Evolutionary conservation across 352 stramenopile genomes (phyloP).

Genomic region (Aphanomyces invadans): DNA sequence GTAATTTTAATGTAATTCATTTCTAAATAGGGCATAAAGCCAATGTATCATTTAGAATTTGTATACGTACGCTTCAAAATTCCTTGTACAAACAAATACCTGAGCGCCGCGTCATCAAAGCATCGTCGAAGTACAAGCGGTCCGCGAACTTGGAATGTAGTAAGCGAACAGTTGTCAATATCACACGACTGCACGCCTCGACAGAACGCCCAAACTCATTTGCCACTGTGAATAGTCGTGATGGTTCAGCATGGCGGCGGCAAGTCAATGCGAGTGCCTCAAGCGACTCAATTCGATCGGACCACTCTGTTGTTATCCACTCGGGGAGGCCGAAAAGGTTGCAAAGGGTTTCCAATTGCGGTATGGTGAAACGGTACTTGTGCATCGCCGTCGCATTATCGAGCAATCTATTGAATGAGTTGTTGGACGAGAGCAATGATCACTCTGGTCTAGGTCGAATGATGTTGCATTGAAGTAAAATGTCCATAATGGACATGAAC

Average conservation of each 20-base stretch:
- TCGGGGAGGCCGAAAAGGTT: background rate
- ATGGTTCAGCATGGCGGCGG: background rate
- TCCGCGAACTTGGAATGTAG: background rate
- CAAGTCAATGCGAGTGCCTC: background rate
- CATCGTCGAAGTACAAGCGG: background rate
- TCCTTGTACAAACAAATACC: background rate
- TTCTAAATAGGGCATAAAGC: too few relatives aligned
- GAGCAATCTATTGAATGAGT: background rate
- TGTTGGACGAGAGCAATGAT: conserved; percentile 1
- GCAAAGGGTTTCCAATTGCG: background rate
- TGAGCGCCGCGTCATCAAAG: background rate
- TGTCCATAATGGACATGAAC: background rate
- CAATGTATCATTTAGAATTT: too few relatives aligned
- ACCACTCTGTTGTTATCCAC: background rate
- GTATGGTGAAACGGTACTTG: conserved; percentile 3
- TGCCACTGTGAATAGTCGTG: background rate
- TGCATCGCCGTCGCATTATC: background rate
- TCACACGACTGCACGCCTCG: background rate
- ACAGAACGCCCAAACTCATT: background rate
- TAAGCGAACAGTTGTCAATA: background rate
- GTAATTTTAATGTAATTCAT: too few relatives aligned
- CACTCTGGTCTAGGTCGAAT: background rate
- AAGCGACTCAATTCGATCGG: background rate
- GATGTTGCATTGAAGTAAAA: background rate
- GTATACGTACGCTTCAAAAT: background rate